Percentiles rank a stretch among this genome's conserved stretches.
Evolutionary conservation across 768 basidiomycete genomes (phyloP).

Genomic region (Hysterangium stoloniferum): DNA sequence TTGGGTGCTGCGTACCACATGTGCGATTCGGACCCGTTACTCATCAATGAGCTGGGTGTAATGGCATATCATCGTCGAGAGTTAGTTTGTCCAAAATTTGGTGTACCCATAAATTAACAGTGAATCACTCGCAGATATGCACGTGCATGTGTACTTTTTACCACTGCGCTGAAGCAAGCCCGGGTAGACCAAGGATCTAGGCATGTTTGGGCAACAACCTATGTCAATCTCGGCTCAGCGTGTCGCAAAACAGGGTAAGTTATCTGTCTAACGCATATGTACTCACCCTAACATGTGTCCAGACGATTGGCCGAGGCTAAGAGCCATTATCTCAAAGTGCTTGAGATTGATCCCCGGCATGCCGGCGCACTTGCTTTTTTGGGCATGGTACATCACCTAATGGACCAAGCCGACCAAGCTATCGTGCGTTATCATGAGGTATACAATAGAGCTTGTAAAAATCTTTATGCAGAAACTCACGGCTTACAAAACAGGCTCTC

Average conservation of each 20-base stretch:
- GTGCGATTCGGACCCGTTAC: constrained; percentile 82
- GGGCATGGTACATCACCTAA: constrained; percentile 80
- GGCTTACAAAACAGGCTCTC: constrained; percentile 42
- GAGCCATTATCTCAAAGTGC: constrained; percentile 64
- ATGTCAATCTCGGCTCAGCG: constrained; percentile 88
- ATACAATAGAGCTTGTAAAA: constrained; percentile 16
- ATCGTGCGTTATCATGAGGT: constrained; percentile 94
- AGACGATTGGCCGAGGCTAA: constrained; percentile 55
- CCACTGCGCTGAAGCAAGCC: constrained; percentile 70
- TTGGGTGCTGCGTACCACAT: constrained; percentile 72
- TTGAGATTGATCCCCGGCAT: constrained; percentile 83
- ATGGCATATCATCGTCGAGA: constrained; percentile 83
- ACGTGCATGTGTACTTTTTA: constrained; percentile 62
- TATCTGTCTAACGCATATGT: not conserved
- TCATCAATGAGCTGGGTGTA: constrained; percentile 89
- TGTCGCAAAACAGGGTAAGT: constrained; percentile 72
- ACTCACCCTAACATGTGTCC: not conserved
- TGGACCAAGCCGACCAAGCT: constrained; percentile 66
- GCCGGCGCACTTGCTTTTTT: constrained; percentile 77
- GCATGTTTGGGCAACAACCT: constrained; percentile 81
- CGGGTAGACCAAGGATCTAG: constrained; percentile 80
- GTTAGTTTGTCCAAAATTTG: constrained; percentile 36
- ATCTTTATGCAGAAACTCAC: not conserved
- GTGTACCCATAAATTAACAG: not conserved
- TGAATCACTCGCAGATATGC: constrained; percentile 46